Conservation (phyloP, 1,139 yeast genomes). For the Yueomyces sp. region DNA sequence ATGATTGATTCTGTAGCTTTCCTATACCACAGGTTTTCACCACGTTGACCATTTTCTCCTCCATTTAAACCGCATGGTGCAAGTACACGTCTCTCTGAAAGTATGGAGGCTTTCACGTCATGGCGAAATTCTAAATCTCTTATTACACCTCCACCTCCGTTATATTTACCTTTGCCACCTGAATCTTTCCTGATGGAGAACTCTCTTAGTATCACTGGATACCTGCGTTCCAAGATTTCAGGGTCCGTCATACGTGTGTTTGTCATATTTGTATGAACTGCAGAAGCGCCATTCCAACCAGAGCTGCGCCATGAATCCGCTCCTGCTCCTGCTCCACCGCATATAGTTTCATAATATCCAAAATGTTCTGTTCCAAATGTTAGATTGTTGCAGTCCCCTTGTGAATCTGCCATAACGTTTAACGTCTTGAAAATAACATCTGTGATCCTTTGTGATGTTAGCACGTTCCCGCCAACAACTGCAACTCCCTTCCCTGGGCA, state of each 20-base stretch:
- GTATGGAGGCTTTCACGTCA: slow-evolving; percentile 43
- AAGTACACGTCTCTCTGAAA: slow-evolving; percentile 47
- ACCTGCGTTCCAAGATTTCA: slow-evolving; percentile 53
- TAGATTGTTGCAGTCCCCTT: slow-evolving; percentile 62
- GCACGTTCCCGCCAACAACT: slow-evolving; percentile 83
- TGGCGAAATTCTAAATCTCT: slow-evolving; percentile 49
- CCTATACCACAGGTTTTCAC: slow-evolving; percentile 45
- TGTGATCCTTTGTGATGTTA: slow-evolving; percentile 72
- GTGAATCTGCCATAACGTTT: slow-evolving; percentile 66
- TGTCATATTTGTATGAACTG: slow-evolving; percentile 62
- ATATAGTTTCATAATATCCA: slow-evolving; percentile 63
- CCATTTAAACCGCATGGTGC: slow-evolving; percentile 53
- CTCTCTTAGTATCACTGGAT: slow-evolving; percentile 48
- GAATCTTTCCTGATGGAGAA: slow-evolving; percentile 41
- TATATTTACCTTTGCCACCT: slow-evolving; percentile 44
- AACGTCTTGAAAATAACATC: slow-evolving; percentile 71
- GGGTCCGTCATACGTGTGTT: slow-evolving; percentile 62
- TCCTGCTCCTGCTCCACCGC: slow-evolving; percentile 64
- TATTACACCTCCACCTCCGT: slow-evolving; percentile 53
- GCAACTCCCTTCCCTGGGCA: slow-evolving; percentile 71
- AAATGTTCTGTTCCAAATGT: slow-evolving; percentile 57
- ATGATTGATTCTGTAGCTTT: slow-evolving; percentile 22
- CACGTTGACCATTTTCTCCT: slow-evolving; percentile 46
- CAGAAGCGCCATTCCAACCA: slow-evolving; percentile 49
- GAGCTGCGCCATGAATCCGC: slow-evolving; percentile 42